phyloP scores from a whole-genome alignment of 2,329 filamentous ascomycete genomes.

The Penicillium sp. region DNA sequence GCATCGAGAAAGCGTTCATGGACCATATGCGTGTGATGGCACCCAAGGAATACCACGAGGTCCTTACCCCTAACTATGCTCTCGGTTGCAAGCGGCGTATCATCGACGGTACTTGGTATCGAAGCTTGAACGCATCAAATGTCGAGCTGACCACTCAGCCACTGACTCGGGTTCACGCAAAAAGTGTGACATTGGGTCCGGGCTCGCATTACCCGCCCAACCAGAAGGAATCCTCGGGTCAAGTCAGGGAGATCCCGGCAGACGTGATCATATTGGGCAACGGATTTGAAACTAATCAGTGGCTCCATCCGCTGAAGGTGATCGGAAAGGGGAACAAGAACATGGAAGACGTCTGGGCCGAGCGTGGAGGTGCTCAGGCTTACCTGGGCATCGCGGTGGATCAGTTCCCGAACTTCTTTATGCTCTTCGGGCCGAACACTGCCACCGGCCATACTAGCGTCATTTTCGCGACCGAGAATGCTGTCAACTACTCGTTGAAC shows the following conservation, averaged over 20 bases:
- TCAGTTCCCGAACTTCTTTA: conserved; percentile 65
- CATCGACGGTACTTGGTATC: conserved; percentile 57
- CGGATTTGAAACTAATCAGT: conserved; percentile 58
- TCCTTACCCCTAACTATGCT: conserved; percentile 61
- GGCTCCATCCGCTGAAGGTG: conserved; percentile 55
- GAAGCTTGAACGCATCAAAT: conserved; percentile 52
- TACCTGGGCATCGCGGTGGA: conserved; percentile 60
- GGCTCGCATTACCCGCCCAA: conserved; percentile 46
- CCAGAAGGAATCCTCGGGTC: conserved; percentile 30
- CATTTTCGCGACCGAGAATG: conserved; percentile 61
- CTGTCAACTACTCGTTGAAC: conserved; percentile 59
- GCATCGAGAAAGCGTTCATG: conserved; percentile 46
- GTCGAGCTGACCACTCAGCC: conserved; percentile 55
- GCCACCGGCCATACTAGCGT: conserved; percentile 61
- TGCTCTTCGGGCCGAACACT: conserved; percentile 63
- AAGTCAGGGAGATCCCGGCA: conserved; percentile 48
- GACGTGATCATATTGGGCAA: conserved; percentile 63
- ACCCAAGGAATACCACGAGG: conserved; percentile 60
- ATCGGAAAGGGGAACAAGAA: conserved; percentile 51
- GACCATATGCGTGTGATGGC: conserved; percentile 49
- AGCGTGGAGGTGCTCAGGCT: conserved; percentile 59
- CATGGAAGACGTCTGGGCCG: conserved; percentile 57
- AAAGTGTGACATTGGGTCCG: conserved; percentile 53
- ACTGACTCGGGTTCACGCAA: conserved; percentile 49
- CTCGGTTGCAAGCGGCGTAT: conserved; percentile 65